Percentiles rank a stretch among this genome's conserved stretches.
Conservation (phyloP, 306 rosid species). For the Medicago lupulina region DNA sequence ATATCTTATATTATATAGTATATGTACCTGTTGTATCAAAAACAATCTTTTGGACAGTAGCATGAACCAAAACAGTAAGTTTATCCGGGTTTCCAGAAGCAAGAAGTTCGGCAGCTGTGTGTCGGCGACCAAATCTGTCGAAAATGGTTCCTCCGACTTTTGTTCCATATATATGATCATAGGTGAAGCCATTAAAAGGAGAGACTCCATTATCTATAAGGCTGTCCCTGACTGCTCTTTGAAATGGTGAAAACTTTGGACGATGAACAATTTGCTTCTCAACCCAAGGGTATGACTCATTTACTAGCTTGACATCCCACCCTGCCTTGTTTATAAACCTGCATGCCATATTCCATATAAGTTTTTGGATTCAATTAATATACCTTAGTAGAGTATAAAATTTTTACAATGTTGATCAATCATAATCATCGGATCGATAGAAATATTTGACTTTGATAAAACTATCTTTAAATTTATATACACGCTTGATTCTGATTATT, state of each 20-base stretch:
- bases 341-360: slow-evolving; percentile 44
- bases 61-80: slow-evolving; percentile 72
- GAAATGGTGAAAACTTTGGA: slow-evolving; percentile 64
- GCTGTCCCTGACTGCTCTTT: slow-evolving; percentile 73
- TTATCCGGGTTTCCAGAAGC: slow-evolving; percentile 69
- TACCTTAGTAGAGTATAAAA: not conserved
- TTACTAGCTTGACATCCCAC: slow-evolving; percentile 80
- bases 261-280: slow-evolving; percentile 86
- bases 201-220: slow-evolving; percentile 77
- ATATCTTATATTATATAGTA: not conserved
- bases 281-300: slow-evolving; percentile 81
- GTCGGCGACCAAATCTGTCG: slow-evolving; percentile 80
- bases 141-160: slow-evolving; percentile 95
- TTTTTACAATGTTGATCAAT: not conserved
- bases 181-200: slow-evolving; percentile 94
- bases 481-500: not conserved
- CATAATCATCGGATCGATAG: not conserved
- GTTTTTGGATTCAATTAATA: not conserved
- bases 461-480: not conserved
- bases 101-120: slow-evolving; percentile 85
- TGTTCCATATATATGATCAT: slow-evolving; percentile 88
- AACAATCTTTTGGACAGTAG: slow-evolving; percentile 81
- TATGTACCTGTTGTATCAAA: slow-evolving; percentile 64
- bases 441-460: not conserved
- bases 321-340: slow-evolving; percentile 73